Percentiles rank a stretch among this genome's conserved stretches.
Evolutionary conservation across 306 rosid genomes (phyloP).

Genomic region (Lagenaria siceraria): DNA sequence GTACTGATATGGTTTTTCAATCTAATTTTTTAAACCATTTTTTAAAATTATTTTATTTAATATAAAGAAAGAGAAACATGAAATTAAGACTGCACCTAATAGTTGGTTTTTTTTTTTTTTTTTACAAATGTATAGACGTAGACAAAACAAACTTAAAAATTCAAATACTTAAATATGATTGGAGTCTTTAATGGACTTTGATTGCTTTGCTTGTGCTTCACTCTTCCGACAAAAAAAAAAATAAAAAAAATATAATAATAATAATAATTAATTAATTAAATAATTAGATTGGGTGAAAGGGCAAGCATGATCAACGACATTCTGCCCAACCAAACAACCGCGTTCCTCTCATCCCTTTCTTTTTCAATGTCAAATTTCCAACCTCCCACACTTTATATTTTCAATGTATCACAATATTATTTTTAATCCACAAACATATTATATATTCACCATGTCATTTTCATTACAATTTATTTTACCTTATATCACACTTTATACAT

Average conservation of each 20-base stretch:
- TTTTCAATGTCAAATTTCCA: background rate
- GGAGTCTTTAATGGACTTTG: background rate
- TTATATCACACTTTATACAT: background rate
- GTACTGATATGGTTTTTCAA: too few relatives aligned
- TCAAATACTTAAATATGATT: too few relatives aligned
- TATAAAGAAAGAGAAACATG: too few relatives aligned
- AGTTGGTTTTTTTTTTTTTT: too few relatives aligned
- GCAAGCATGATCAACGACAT: background rate
- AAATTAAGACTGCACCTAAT: too few relatives aligned
- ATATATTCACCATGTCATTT: background rate
- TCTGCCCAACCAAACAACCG: slow-evolving; percentile 1
- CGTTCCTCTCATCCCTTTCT: background rate
- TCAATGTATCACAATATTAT: background rate
- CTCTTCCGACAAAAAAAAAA: background rate
- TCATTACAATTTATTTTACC: background rate
- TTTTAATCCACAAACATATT: background rate
- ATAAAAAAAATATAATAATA: background rate
- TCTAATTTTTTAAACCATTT: too few relatives aligned
- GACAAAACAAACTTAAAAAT: too few relatives aligned
- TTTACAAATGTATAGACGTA: too few relatives aligned
- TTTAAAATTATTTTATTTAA: too few relatives aligned
- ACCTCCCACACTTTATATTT: background rate
- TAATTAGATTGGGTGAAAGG: background rate
- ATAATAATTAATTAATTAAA: background rate
- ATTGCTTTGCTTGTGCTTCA: background rate